Percentiles rank a stretch among this genome's conserved stretches.
Conservation (phyloP, 148 eudicot genomes). For the Rheum nobile region DNA sequence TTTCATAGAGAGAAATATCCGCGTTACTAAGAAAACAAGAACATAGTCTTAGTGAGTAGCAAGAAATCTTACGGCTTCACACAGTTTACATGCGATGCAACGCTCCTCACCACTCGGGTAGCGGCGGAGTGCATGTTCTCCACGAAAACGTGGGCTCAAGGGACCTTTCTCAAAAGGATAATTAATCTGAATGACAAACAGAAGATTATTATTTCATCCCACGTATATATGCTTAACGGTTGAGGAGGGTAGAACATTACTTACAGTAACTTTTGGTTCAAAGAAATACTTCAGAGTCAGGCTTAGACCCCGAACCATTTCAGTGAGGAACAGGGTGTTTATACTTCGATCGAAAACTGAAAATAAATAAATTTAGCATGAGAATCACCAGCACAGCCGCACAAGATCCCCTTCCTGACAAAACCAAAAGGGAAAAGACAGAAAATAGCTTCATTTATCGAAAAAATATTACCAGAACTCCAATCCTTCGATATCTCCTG, state of each 20-base stretch:
- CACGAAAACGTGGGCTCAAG: conserved; percentile 92
- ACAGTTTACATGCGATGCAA: conserved; percentile 94
- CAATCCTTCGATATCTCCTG: conserved; percentile 92
- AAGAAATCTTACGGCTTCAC: conserved; percentile 69
- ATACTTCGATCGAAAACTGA: conserved; percentile 92
- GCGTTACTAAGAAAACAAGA: background rate
- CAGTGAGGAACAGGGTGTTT: conserved; percentile 86
- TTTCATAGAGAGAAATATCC: background rate
- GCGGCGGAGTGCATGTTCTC: conserved; percentile 92
- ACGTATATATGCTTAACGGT: background rate
- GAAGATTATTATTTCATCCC: background rate
- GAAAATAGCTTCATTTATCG: background rate
- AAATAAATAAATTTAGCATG: conserved; percentile 3
- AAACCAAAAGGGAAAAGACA: background rate
- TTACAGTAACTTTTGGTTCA: conserved; percentile 84
- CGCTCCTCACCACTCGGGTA: conserved; percentile 98
- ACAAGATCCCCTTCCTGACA: conserved; percentile 8
- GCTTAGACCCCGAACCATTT: conserved; percentile 79
- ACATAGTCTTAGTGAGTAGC: background rate
- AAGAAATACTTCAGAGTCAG: conserved; percentile 92
- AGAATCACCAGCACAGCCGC: conserved; percentile 52
- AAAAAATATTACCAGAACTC: conserved; percentile 60
- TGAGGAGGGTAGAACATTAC: conserved; percentile 17
- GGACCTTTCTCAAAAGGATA: conserved; percentile 97
- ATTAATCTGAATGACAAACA: conserved; percentile 42